Conservation (phyloP, 2,329 filamentous ascomycete species). For the Beauveria sp. region DNA sequence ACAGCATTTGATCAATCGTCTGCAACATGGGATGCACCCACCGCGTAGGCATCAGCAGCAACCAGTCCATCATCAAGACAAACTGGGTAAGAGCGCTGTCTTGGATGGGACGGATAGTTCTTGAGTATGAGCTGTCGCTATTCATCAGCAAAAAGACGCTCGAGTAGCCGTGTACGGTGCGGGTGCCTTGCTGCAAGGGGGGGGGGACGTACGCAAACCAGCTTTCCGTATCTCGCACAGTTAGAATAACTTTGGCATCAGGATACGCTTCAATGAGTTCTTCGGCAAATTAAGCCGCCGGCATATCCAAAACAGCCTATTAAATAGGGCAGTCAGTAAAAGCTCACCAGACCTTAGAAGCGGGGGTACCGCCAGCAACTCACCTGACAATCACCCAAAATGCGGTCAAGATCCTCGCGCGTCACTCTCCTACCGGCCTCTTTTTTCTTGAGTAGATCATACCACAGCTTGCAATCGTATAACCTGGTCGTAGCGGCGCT, state of each 20-base stretch:
- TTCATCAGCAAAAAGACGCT: background rate
- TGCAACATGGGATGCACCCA: background rate
- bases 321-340: background rate
- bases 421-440: background rate
- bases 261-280: constrained; percentile 6
- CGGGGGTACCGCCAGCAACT: background rate
- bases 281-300: constrained; percentile 3
- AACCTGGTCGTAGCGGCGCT: background rate
- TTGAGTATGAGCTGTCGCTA: background rate
- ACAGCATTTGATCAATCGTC: background rate
- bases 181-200: background rate
- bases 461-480: constrained; percentile 7
- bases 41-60: constrained; percentile 5
- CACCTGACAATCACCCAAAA: constrained; percentile 4
- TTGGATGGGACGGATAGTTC: background rate
- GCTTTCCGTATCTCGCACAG: constrained; percentile 1
- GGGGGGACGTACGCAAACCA: constrained; percentile 3
- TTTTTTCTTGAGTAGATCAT: background rate
- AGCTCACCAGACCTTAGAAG: too few relatives aligned
- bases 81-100: background rate
- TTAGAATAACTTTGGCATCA: constrained; percentile 6
- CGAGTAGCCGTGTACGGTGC: background rate
- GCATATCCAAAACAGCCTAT: constrained; percentile 5
- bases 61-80: background rate
- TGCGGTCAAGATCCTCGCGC: background rate